These are phyloP conservation scores for Botrytis paeoniae DNA, from an alignment of 2,329 filamentous ascomycete species.

Conservation along the genomic window DNA sequence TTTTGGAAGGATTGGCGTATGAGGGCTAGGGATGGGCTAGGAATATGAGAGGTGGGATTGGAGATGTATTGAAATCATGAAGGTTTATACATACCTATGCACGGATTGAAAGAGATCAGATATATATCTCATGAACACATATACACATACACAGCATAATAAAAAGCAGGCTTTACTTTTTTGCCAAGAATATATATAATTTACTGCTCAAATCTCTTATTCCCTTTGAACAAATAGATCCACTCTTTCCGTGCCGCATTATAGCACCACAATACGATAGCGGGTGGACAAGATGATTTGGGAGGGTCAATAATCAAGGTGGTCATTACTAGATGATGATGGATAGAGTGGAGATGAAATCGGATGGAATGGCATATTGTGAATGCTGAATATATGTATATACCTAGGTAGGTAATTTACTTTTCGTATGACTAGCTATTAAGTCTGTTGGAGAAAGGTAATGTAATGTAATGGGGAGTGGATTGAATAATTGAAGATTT, in stretches of 20 bases:
- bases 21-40: neutral
- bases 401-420: neutral
- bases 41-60: neutral
- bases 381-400: neutral
- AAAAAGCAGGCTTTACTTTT: neutral
- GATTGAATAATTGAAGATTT: no score
- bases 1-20: neutral
- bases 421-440: neutral
- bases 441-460: no score
- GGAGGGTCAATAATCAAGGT: neutral
- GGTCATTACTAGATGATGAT: neutral
- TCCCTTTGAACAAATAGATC: neutral
- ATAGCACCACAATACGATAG: neutral
- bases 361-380: rapidly evolving
- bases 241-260: neutral
- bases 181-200: neutral
- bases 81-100: neutral
- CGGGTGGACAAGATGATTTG: neutral
- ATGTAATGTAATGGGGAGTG: neutral
- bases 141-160: neutral
- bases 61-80: neutral
- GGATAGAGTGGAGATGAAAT: neutral
- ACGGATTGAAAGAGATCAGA: neutral
- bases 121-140: neutral
- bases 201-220: neutral